phyloP scores from a whole-genome alignment of 148 eudicot species.

The Camellia sinensis region DNA sequence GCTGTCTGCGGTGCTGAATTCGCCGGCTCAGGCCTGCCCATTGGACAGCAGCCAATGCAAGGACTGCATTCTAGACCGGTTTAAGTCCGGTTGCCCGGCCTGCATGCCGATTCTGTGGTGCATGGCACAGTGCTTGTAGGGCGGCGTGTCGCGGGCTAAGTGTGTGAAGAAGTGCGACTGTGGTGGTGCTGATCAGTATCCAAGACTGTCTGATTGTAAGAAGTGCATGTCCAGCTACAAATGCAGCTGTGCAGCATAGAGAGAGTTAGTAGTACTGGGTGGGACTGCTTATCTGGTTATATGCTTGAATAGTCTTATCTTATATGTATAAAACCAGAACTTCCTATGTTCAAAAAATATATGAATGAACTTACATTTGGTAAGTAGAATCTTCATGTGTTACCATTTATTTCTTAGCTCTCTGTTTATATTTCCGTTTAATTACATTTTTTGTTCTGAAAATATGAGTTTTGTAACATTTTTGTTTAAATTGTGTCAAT shows the following conservation, averaged over 20 bases:
- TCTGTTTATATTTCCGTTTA: too few species aligned
- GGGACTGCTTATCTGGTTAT: not conserved
- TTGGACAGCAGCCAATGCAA: conserved; percentile 43
- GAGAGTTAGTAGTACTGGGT: too few species aligned
- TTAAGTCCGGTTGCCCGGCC: conserved; percentile 59
- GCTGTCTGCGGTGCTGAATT: conserved; percentile 10
- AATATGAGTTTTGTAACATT: too few species aligned
- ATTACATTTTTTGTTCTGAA: too few species aligned
- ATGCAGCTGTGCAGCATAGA: conserved; percentile 51
- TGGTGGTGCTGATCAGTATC: conserved; percentile 33
- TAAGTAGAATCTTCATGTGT: too few species aligned
- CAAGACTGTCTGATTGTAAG: conserved; percentile 65
- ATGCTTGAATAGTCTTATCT: not conserved
- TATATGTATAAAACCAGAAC: not conserved
- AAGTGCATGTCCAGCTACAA: conserved; percentile 68
- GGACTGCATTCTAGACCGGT: conserved; percentile 46
- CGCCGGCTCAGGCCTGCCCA: conserved; percentile 35
- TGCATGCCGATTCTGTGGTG: conserved; percentile 58
- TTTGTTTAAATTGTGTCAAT: too few species aligned
- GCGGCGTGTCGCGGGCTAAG: conserved; percentile 29
- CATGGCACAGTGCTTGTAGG: conserved; percentile 79
- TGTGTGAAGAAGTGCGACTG: conserved; percentile 71
- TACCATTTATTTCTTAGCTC: too few species aligned
- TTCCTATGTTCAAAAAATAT: too few species aligned
- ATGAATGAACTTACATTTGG: too few species aligned